phyloP scores from a whole-genome alignment of 768 basidiomycete species.

The Trametes gibbosa region DNA sequence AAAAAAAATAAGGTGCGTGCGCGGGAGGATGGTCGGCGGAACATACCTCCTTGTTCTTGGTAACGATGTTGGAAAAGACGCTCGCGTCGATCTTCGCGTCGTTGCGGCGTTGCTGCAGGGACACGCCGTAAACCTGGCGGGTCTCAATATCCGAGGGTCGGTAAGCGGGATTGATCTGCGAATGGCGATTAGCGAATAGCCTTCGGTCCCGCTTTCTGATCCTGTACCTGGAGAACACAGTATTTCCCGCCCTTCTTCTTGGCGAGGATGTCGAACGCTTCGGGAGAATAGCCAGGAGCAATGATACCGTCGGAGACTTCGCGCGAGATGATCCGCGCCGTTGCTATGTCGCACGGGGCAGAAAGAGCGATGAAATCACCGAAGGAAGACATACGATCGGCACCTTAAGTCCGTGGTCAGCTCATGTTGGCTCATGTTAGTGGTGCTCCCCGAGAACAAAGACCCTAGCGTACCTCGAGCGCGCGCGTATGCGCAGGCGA shows the following conservation, averaged over 20 bases:
- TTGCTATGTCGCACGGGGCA: conserved; percentile 87
- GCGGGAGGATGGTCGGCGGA: neutral
- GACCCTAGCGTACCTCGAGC: conserved; percentile 64
- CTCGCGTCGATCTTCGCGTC: conserved; percentile 79
- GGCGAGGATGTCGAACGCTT: conserved; percentile 84
- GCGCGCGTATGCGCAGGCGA: conserved; percentile 93
- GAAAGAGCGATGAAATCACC: conserved; percentile 98
- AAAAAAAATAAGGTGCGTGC: conserved; percentile 1
- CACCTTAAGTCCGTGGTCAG: conserved; percentile 48
- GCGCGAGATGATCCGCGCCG: conserved; percentile 95
- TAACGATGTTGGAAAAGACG: conserved; percentile 87
- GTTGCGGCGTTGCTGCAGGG: conserved; percentile 88
- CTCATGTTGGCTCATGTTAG: neutral
- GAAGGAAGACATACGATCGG: conserved; percentile 99
- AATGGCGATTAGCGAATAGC: neutral
- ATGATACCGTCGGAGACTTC: conserved; percentile 99
- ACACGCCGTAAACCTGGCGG: conserved; percentile 92
- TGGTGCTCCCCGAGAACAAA: conserved; percentile 25
- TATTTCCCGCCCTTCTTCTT: conserved; percentile 99
- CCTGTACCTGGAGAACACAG: conserved; percentile 83
- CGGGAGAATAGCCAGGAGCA: conserved; percentile 85
- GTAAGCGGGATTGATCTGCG: conserved; percentile 88
- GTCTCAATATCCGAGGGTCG: conserved; percentile 80
- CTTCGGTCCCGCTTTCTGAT: too few species aligned
- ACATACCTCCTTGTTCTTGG: conserved; percentile 79